Evolutionary conservation across 768 basidiomycete genomes (phyloP), one percentile per base, ranked within the genome.

Genomic region (Suillus alpinus): DNA sequence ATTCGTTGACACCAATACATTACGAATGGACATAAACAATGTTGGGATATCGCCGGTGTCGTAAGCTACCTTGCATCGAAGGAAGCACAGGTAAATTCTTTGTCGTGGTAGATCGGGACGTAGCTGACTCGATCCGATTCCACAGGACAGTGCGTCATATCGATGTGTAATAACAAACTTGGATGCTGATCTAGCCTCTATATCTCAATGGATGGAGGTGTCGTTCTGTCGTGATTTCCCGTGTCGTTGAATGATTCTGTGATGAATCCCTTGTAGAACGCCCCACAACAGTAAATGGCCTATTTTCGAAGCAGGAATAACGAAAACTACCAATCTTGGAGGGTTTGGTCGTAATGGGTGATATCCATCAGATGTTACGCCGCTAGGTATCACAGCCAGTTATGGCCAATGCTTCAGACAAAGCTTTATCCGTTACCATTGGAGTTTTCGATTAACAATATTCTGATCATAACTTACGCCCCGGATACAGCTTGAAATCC

Each of bases 51-150:
- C 31, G 71, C 67, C 1, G 62, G 57, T 36, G 31, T 73, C 6
- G 69, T 73, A 20, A 66, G 65, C 7, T 72, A 67, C 52, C 43
- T 71, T 31, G 67, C 67, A 2, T 72, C 68, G 7, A 62, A 70
- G 31, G 71, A 72, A 49, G 61, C 67, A 1, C 60, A 59, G 71
- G 71, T 66, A 41, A 44, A 65, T 51, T 3, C 20, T 18, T 36
- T 47, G 23, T 53, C 12, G 12, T 4, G 4, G n/a, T 52, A 34
- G 20, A 37, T 51, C 10, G 46, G 23, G 57, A 34, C 6, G 14
- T 57, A 29, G 18, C 39, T 41, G 9, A 50, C 6, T 52, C 26
- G 5, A 8, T 34, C 29, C 32, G 23, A 34, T 16, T 9, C 10
- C 31, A 20, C 9, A 52, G 57, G 57, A 23, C 60, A 61, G 32